Conservation (phyloP, 371 early-diverging fungal genomes). For the Dichotomocladium elegans region DNA sequence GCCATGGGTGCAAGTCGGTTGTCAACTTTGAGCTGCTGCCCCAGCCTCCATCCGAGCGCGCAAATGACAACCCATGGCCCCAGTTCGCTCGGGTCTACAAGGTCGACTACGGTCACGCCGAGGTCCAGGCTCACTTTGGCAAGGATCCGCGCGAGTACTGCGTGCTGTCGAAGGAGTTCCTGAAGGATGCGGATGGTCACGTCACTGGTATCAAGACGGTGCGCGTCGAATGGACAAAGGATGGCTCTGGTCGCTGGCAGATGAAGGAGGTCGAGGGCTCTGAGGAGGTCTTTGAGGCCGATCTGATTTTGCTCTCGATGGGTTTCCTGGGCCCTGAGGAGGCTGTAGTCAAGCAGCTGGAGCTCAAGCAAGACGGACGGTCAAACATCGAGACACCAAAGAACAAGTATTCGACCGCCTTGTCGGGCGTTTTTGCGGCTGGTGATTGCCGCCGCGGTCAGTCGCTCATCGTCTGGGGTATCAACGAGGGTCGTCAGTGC, state of each 20-base stretch:
- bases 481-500: constrained; percentile 93
- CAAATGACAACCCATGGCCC: constrained; percentile 94
- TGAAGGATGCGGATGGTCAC: constrained; percentile 68
- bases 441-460: constrained; percentile 96
- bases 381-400: constrained; percentile 74
- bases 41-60: constrained; percentile 79
- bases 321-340: constrained; percentile 96
- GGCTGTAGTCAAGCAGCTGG: constrained; percentile 70
- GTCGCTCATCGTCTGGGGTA: constrained; percentile 93
- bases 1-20: constrained; percentile 88
- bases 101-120: constrained; percentile 94
- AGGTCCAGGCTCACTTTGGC: constrained; percentile 80
- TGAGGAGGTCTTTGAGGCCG: constrained; percentile 81
- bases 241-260: constrained; percentile 71
- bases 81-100: constrained; percentile 90
- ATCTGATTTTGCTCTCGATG: constrained; percentile 90
- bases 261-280: constrained; percentile 84
- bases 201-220: constrained; percentile 91
- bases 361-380: constrained; percentile 68
- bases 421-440: constrained; percentile 86
- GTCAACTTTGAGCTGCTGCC: constrained; percentile 96
- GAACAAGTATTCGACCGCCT: constrained; percentile 7
- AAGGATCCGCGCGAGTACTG: constrained; percentile 92
- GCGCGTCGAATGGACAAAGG: constrained; percentile 90
- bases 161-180: constrained; percentile 90